phyloP scores from a whole-genome alignment of 2,329 filamentous ascomycete genomes.

The Diaporthe australafricana region DNA sequence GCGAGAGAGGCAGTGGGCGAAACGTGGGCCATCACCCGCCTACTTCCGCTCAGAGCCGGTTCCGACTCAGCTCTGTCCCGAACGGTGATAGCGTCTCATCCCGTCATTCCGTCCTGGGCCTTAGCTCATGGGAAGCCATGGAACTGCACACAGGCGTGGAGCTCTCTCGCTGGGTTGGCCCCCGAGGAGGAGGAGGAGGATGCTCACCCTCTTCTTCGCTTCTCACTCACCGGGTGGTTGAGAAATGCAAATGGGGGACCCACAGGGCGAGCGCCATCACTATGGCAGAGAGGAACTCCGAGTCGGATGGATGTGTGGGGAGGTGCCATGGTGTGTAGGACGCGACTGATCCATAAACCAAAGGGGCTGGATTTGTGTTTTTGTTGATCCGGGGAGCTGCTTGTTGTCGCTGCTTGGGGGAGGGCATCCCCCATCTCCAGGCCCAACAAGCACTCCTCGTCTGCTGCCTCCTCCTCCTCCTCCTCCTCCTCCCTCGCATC shows the following conservation, averaged over 20 bases:
- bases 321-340: slow-evolving; percentile 28
- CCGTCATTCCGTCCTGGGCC: slow-evolving; percentile 16
- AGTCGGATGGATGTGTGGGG: slow-evolving; percentile 28
- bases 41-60: slow-evolving; percentile 9
- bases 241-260: slow-evolving; percentile 6
- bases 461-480: too few species aligned
- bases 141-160: background rate
- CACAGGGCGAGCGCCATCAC: background rate
- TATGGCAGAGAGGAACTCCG: background rate
- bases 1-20: background rate
- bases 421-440: background rate
- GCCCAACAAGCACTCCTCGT: background rate
- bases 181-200: background rate
- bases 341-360: slow-evolving; percentile 19
- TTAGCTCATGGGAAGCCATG: background rate
- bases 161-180: slow-evolving; percentile 1
- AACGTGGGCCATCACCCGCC: slow-evolving; percentile 1
- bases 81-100: slow-evolving; percentile 20
- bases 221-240: background rate
- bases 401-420: slow-evolving; percentile 15
- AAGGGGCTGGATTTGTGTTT: slow-evolving; percentile 9
- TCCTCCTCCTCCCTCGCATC: too few species aligned
- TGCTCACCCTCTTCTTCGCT: too few species aligned
- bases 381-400: slow-evolving; percentile 17
- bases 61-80: slow-evolving; percentile 9